Evolutionary conservation across 441 rosid genomes (phyloP).

Genomic region (Mallotus repandus): DNA sequence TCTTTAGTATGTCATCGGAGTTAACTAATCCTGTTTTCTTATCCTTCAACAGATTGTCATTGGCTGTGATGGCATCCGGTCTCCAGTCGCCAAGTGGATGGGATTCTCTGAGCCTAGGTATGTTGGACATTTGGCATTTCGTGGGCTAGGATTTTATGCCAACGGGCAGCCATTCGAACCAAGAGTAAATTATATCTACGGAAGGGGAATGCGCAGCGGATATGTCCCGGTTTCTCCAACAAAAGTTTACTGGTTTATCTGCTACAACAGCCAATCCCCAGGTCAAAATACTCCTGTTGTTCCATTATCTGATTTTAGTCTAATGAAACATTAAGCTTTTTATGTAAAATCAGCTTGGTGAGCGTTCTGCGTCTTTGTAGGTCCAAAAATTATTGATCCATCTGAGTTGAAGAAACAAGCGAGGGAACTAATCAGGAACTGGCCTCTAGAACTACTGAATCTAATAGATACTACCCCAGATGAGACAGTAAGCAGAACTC

Average conservation of each 20-base stretch:
- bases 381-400: conserved; percentile 71
- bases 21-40: neutral
- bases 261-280: conserved; percentile 76
- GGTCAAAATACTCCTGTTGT: conserved; percentile 38
- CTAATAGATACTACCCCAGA: conserved; percentile 66
- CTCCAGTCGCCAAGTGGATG: conserved; percentile 79
- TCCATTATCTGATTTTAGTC: neutral
- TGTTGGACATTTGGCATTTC: conserved; percentile 73
- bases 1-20: neutral
- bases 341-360: neutral
- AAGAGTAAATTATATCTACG: conserved; percentile 66
- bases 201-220: conserved; percentile 81
- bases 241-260: conserved; percentile 89
- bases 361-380: conserved; percentile 32
- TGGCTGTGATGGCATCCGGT: conserved; percentile 84
- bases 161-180: conserved; percentile 70
- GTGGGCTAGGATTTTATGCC: conserved; percentile 69
- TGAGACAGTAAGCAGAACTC: conserved; percentile 68
- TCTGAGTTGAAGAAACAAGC: conserved; percentile 61
- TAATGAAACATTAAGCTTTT: neutral
- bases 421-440: conserved; percentile 51
- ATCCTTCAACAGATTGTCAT: conserved; percentile 60
- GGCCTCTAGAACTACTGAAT: conserved; percentile 65
- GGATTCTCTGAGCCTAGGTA: conserved; percentile 79
- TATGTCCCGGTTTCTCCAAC: conserved; percentile 76